These are phyloP conservation scores for Candida glucosophila DNA, from an alignment of 1,139 yeast genomes.

Conservation along the genomic window DNA sequence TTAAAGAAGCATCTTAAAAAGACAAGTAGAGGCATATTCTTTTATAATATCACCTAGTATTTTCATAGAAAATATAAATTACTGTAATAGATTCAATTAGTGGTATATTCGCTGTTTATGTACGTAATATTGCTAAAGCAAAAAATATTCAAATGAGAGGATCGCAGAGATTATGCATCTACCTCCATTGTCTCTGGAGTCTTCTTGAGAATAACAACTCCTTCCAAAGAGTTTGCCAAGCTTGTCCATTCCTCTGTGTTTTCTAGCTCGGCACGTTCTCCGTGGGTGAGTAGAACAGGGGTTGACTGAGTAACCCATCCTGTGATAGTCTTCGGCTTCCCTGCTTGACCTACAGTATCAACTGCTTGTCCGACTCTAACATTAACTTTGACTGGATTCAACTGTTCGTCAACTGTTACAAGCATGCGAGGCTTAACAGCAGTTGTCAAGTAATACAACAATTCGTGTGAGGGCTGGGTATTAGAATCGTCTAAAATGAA, in stretches of 20 bases:
- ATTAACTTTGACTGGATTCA: conserved; percentile 83
- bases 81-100: no score
- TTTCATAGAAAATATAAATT: no score
- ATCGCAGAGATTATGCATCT: conserved; percentile 30
- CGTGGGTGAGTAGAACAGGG: conserved; percentile 86
- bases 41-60: no score
- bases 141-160: no score
- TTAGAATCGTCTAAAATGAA: conserved; percentile 45
- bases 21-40: no score
- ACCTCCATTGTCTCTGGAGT: conserved; percentile 81
- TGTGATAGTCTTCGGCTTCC: conserved; percentile 96
- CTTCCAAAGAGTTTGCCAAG: conserved; percentile 77
- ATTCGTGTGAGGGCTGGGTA: conserved; percentile 58
- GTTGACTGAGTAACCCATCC: conserved; percentile 99
- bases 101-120: no score
- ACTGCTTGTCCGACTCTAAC: conserved; percentile 99
- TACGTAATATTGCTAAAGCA: no score
- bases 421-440: conserved; percentile 92
- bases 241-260: conserved; percentile 82
- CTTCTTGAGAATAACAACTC: conserved; percentile 85
- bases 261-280: conserved; percentile 96
- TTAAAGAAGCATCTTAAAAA: no score
- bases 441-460: conserved; percentile 80
- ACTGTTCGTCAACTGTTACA: conserved; percentile 82
- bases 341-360: conserved; percentile 97